Evolutionary conservation across 768 basidiomycete genomes (phyloP).

Genomic region (Boletellus ananas): DNA sequence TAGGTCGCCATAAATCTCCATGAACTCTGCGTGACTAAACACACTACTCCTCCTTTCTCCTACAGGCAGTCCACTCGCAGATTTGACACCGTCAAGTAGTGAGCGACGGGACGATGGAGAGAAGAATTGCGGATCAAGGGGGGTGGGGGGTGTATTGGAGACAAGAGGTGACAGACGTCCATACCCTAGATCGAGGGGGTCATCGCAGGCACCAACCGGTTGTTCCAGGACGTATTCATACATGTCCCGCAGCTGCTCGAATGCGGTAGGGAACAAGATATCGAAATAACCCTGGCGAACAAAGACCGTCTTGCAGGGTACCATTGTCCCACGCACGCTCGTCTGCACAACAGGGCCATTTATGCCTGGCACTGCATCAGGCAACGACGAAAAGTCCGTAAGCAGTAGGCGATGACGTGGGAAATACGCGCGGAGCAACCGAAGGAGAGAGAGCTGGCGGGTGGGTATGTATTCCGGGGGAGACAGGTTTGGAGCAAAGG

Average conservation of each 20-base stretch:
- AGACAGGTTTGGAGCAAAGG: constrained; percentile 89
- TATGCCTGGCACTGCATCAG: constrained; percentile 66
- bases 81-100: constrained; percentile 67
- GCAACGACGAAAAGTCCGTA: constrained; percentile 87
- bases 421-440: constrained; percentile 76
- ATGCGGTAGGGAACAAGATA: constrained; percentile 97
- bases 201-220: constrained; percentile 34
- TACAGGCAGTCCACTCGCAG: constrained; percentile 72
- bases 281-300: constrained; percentile 97
- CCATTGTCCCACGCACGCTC: constrained; percentile 75
- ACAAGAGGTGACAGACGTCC: constrained; percentile 52
- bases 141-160: constrained; percentile 45
- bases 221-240: constrained; percentile 80
- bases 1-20: constrained; percentile 80
- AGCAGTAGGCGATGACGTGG: constrained; percentile 92
- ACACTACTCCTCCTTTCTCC: constrained; percentile 81
- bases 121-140: constrained; percentile 65
- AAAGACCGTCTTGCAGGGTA: constrained; percentile 86
- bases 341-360: constrained; percentile 96
- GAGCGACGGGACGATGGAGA: constrained; percentile 51
- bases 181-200: constrained; percentile 18
- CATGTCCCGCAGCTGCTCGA: constrained; percentile 80
- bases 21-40: constrained; percentile 84
- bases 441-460: constrained; percentile 78
- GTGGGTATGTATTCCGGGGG: constrained; percentile 90